Base-by-base conservation (phyloP, 2,329 filamentous ascomycete species). In the Penicillium thymicola region DNA sequence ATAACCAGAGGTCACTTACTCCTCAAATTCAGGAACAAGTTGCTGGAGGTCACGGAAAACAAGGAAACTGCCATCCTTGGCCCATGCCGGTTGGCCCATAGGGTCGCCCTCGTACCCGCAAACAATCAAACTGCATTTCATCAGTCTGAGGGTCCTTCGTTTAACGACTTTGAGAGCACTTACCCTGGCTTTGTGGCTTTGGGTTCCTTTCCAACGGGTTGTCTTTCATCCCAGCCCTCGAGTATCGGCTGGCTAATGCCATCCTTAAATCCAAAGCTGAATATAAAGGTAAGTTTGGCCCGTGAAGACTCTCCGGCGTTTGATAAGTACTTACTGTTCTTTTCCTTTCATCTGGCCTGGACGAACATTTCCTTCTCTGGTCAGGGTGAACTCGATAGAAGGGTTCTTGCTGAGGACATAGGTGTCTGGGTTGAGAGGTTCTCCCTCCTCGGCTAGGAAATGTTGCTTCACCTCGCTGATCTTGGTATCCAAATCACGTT, bases 31-130 rank as follows among this genome's bases (percentile, higher is more conserved):
- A 1, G 75, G 76, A 6, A 79, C 77, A 5, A 76, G 70, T 57
- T 80, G 77, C 50, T 73, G 67, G 3, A 79, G 69, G 44, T 78
- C 74, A 13, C 77, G 75, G 61, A 80, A 76, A 30, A 70, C 74
- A 10, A 79, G 67, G 55, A 78, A 78, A 59, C 75, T 78, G 5
- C 78, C 77, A 47, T 80, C 76, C 2, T 72, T 62, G 28, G 76
- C 75, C 77, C 77, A 80, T 1, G 38, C 21, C 3, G 63, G 62
- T 54, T 42, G 75, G 67, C 11, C 64, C 62, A 27, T 55, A 13
- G 57, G 53, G 53, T 78, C 75, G 11, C 74, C 74, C 2, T 72
- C 66, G 30, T 73, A 69, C 23, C 72, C 74, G 28, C 71, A 63
- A 41, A 79, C 64, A 30, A 77, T 72, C 10, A 75, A 58, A 36